Evolutionary conservation across 2,329 filamentous ascomycete species (phyloP).

Genomic region (Arthrobotrys conoides): DNA sequence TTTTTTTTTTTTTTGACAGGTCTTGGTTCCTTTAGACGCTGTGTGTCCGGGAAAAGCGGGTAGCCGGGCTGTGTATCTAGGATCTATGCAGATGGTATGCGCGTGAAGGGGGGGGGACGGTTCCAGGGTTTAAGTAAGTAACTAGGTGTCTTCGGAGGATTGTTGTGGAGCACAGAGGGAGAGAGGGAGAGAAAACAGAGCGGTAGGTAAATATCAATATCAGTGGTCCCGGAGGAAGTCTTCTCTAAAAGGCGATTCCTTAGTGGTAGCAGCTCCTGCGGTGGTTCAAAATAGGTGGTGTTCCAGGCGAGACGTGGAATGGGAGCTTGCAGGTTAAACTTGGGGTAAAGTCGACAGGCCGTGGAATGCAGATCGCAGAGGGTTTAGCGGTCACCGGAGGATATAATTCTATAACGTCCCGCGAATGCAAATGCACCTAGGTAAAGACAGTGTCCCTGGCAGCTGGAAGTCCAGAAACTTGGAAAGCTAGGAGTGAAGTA

Average conservation of each 20-base stretch:
- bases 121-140: conserved; percentile 38
- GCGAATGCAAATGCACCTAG: conserved; percentile 51
- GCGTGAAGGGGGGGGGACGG: conserved; percentile 28
- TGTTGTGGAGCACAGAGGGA: conserved; percentile 35
- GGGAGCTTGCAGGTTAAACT: conserved; percentile 38
- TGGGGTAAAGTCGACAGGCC: conserved; percentile 31
- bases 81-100: conserved; percentile 54
- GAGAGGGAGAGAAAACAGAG: conserved; percentile 22
- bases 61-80: conserved; percentile 55
- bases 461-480: conserved; percentile 39
- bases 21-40: conserved; percentile 36
- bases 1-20: conserved; percentile 43
- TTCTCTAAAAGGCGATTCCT: conserved; percentile 27
- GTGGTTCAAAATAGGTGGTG: conserved; percentile 47
- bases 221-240: conserved; percentile 20
- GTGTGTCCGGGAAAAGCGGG: conserved; percentile 53
- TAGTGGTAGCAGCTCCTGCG: conserved; percentile 29
- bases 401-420: conserved; percentile 58
- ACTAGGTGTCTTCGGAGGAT: conserved; percentile 55
- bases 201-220: conserved; percentile 26
- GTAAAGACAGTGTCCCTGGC: conserved; percentile 38
- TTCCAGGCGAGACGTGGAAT: conserved; percentile 40
- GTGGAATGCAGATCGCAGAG: conserved; percentile 58
- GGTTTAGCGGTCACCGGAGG: conserved; percentile 58
- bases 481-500: conserved; percentile 26